These are phyloP conservation scores for Plantago lanceolata DNA, from an alignment of 305 asterid genomes.

Conservation along the genomic window DNA sequence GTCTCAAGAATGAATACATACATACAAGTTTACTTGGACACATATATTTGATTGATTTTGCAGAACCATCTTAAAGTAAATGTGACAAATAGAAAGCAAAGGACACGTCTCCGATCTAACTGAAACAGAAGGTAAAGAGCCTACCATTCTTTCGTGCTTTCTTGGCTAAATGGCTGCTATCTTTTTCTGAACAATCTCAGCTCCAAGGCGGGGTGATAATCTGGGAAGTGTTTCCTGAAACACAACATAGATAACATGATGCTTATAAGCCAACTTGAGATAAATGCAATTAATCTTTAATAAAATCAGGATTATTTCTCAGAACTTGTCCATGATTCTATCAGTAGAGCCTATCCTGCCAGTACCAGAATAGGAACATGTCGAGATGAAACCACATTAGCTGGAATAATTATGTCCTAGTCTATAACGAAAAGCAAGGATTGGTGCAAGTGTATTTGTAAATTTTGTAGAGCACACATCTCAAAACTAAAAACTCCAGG, in stretches of 20 bases:
- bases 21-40: neutral
- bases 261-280: conserved; percentile 4
- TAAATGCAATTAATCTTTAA: neutral
- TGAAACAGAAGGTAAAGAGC: neutral
- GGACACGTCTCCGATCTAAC: neutral
- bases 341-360: neutral
- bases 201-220: conserved; percentile 81
- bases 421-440: neutral
- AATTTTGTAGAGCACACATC: neutral
- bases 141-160: conserved; percentile 1
- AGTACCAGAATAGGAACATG: neutral
- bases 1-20: neutral
- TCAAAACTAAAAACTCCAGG: neutral
- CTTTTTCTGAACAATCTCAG: conserved; percentile 70
- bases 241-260: conserved; percentile 13
- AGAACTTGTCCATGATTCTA: neutral
- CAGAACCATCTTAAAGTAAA: neutral
- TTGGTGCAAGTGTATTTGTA: neutral
- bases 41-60: neutral
- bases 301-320: neutral
- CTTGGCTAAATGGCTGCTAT: conserved; percentile 52
- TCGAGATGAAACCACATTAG: neutral
- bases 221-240: conserved; percentile 75
- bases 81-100: neutral
- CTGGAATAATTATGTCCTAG: neutral